phyloP scores from a whole-genome alignment of 257 asterid genomes.

The Salvia hispanica region DNA sequence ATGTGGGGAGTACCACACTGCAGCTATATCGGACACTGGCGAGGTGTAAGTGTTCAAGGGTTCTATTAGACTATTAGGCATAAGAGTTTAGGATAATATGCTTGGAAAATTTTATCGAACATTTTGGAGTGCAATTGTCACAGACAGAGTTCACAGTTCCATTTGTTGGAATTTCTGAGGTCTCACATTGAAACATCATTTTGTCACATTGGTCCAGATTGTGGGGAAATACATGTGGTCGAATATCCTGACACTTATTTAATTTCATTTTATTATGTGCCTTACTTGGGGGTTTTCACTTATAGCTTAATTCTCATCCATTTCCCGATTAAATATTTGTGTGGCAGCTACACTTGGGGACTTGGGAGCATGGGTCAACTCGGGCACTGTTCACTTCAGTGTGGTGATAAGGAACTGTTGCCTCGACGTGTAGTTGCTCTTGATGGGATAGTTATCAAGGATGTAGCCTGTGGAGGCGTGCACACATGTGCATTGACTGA shows the following conservation, averaged over 20 bases:
- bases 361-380: slow-evolving; percentile 97
- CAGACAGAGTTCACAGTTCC: slow-evolving; percentile 6
- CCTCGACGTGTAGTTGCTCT: slow-evolving; percentile 88
- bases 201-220: not conserved
- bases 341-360: slow-evolving; percentile 94
- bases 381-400: slow-evolving; percentile 90
- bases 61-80: slow-evolving; percentile 37
- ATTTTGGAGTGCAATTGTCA: slow-evolving; percentile 22
- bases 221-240: not conserved
- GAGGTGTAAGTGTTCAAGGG: slow-evolving; percentile 93
- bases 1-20: slow-evolving; percentile 95
- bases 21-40: slow-evolving; percentile 85
- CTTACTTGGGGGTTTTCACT: not conserved
- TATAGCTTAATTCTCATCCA: slow-evolving; percentile 7
- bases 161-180: slow-evolving; percentile 1
- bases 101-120: slow-evolving; percentile 39
- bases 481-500: slow-evolving; percentile 88
- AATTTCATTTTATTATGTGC: not conserved
- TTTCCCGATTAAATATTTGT: slow-evolving; percentile 4
- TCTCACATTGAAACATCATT: not conserved
- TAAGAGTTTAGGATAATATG: slow-evolving; percentile 39
- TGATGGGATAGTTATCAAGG: slow-evolving; percentile 59
- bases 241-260: not conserved
- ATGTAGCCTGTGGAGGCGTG: slow-evolving; percentile 88
- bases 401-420: slow-evolving; percentile 74